phyloP scores from a whole-genome alignment of 306 rosid genomes.

The Lithocarpus polystachyus region DNA sequence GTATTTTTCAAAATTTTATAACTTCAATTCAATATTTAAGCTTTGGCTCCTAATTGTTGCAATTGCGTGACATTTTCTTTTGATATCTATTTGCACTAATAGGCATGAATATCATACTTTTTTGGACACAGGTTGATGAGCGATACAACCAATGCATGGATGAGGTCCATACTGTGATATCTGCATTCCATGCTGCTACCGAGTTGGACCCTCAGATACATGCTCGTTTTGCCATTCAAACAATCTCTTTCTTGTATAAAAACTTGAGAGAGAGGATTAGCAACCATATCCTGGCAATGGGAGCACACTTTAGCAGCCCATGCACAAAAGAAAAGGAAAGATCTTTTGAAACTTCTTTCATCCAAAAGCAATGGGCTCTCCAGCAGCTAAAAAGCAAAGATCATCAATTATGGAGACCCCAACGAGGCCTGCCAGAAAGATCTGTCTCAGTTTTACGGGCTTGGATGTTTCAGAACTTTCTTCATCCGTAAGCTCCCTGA shows the following conservation, averaged over 20 bases:
- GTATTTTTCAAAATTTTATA: too few species aligned
- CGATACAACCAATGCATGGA: slow-evolving; percentile 73
- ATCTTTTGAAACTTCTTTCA: slow-evolving; percentile 57
- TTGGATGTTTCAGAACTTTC: slow-evolving; percentile 98
- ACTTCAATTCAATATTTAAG: too few species aligned
- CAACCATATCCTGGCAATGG: slow-evolving; percentile 52
- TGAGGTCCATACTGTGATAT: slow-evolving; percentile 75
- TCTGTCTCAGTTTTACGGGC: slow-evolving; percentile 84
- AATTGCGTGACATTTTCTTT: not conserved
- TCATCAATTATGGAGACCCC: slow-evolving; percentile 86
- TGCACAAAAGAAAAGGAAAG: slow-evolving; percentile 49
- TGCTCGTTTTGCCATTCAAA: slow-evolving; percentile 65
- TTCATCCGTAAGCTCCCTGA: slow-evolving; percentile 74
- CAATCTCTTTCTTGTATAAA: slow-evolving; percentile 54
- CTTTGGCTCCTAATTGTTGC: too few species aligned
- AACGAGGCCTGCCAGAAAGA: slow-evolving; percentile 93
- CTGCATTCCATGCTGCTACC: slow-evolving; percentile 84
- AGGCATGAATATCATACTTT: not conserved
- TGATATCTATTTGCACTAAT: not conserved
- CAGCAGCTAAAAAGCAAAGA: slow-evolving; percentile 83
- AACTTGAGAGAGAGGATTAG: slow-evolving; percentile 78
- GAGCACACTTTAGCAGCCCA: slow-evolving; percentile 31
- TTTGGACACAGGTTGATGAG: slow-evolving; percentile 60
- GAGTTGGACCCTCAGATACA: slow-evolving; percentile 74
- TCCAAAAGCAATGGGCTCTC: slow-evolving; percentile 79